Percentiles rank a stretch among this genome's conserved stretches.
Evolutionary conservation across 2,329 filamentous ascomycete genomes (phyloP).

Genomic region (Colletotrichum brevisporum): DNA sequence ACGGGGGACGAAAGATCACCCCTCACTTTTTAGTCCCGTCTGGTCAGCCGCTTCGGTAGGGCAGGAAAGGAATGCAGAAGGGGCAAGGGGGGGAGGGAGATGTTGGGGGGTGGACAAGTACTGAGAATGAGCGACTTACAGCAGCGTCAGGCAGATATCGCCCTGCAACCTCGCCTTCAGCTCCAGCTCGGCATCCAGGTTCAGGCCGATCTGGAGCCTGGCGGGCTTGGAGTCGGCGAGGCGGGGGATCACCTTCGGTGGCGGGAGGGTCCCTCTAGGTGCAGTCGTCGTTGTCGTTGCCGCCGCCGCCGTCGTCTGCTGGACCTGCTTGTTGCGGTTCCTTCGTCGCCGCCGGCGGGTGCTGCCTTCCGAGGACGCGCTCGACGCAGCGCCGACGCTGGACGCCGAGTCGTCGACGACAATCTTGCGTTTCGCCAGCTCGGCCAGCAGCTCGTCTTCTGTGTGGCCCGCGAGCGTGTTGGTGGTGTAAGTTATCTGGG

Average conservation of each 20-base stretch:
- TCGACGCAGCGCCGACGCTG: conserved; percentile 33
- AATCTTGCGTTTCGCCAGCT: conserved; percentile 28
- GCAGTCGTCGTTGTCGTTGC: neutral
- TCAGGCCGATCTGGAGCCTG: conserved; percentile 79
- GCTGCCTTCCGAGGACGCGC: conserved; percentile 19
- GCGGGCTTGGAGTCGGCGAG: conserved; percentile 69
- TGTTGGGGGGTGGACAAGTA: no score
- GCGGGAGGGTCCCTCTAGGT: neutral
- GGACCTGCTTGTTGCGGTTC: conserved; percentile 28
- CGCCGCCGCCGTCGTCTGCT: neutral
- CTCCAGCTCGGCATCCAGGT: conserved; percentile 83
- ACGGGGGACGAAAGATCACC: neutral
- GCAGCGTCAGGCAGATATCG: conserved; percentile 78
- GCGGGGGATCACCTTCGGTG: conserved; percentile 43
- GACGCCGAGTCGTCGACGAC: conserved; percentile 40
- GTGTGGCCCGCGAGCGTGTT: neutral
- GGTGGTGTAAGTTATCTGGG: neutral
- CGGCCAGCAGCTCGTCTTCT: conserved; percentile 41
- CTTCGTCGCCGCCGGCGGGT: conserved; percentile 25
- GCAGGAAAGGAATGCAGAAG: neutral
- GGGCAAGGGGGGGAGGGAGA: no score
- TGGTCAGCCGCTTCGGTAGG: conserved; percentile 18
- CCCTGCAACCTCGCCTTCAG: conserved; percentile 84
- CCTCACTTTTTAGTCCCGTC: conserved; percentile 28
- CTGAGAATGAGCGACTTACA: conserved; percentile 61